phyloP scores from a whole-genome alignment of 345 rosid species.

The Cardamine chenopodiifolia region DNA sequence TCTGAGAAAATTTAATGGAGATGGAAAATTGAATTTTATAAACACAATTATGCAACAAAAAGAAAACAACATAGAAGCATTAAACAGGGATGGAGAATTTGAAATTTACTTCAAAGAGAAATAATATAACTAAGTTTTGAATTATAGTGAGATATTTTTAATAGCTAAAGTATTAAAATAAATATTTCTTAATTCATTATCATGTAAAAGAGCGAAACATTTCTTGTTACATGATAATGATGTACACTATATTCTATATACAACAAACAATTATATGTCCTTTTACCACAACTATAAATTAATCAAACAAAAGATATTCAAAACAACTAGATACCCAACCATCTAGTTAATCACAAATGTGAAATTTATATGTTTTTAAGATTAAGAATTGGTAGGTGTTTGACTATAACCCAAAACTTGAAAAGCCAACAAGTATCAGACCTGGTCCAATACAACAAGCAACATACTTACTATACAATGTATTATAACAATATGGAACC shows the following conservation, averaged over 20 bases:
- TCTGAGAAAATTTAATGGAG: too few species aligned
- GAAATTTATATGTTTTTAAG: not conserved
- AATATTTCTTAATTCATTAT: too few species aligned
- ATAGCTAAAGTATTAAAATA: not conserved
- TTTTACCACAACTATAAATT: not conserved
- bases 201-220: not conserved
- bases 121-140: too few species aligned
- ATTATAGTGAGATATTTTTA: too few species aligned
- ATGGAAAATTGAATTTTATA: too few species aligned
- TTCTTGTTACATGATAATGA: not conserved
- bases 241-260: not conserved
- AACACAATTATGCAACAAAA: too few species aligned
- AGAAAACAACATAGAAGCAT: too few species aligned
- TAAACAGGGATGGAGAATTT: too few species aligned
- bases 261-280: not conserved
- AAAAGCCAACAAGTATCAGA: constrained; percentile 32
- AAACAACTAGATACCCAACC: not conserved
- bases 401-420: constrained; percentile 30
- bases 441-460: constrained; percentile 38
- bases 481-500: constrained; percentile 41
- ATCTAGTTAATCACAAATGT: not conserved
- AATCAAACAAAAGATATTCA: not conserved
- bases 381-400: constrained; percentile 24
- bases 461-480: constrained; percentile 40
- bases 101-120: too few species aligned